Conservation (phyloP, 352 stramenopile genomes). For the Pythium monospermum region DNA sequence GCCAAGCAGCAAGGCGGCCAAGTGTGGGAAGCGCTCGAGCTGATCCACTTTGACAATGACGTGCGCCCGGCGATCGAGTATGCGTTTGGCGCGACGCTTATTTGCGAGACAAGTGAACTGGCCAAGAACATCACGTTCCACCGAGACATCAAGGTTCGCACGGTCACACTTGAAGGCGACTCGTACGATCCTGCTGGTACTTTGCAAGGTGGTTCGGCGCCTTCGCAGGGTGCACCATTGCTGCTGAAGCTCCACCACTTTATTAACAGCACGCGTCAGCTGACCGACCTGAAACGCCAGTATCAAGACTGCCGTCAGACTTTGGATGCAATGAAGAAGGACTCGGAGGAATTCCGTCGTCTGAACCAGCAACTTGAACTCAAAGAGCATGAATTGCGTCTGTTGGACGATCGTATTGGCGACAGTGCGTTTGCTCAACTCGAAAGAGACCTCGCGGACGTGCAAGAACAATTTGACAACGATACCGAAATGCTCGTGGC, state of each 20-base stretch:
- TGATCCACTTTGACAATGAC: conserved; percentile 96
- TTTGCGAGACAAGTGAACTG: conserved; percentile 94
- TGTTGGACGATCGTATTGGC: conserved; percentile 78
- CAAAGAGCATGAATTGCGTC: conserved; percentile 73
- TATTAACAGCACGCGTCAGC: conserved; percentile 59
- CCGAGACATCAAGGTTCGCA: conserved; percentile 92
- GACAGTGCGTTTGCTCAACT: conserved; percentile 76
- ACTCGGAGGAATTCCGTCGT: conserved; percentile 67
- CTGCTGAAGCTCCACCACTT: conserved; percentile 78
- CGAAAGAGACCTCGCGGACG: conserved; percentile 59
- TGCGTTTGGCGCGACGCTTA: conserved; percentile 97
- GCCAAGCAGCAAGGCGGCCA: conserved; percentile 86
- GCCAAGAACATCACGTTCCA: conserved; percentile 86
- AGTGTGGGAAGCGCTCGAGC: conserved; percentile 92
- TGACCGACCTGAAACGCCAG: conserved; percentile 65
- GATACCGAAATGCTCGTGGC: conserved; percentile 54
- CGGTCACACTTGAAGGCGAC: conserved; percentile 98
- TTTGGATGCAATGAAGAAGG: conserved; percentile 69
- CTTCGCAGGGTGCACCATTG: conserved; percentile 66
- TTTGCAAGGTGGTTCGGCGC: conserved; percentile 89
- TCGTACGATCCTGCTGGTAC: conserved; percentile 97
- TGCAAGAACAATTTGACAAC: conserved; percentile 68
- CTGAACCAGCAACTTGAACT: conserved; percentile 76
- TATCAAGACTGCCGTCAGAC: conserved; percentile 53
- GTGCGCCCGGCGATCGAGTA: conserved; percentile 96